These are phyloP conservation scores for Fusarium metavorans DNA, from an alignment of 2,329 filamentous ascomycete species.

Conservation along the genomic window DNA sequence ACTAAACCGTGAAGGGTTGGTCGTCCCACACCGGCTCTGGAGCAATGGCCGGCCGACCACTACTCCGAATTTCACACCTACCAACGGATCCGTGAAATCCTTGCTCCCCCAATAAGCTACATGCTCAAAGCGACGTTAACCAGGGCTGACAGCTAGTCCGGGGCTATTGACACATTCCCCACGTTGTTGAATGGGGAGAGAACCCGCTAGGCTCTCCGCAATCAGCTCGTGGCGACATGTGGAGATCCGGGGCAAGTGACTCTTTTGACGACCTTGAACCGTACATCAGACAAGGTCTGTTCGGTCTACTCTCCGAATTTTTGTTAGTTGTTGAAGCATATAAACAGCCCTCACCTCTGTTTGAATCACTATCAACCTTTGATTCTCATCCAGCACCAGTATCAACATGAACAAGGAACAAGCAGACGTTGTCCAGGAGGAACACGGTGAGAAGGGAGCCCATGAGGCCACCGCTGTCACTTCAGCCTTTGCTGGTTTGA, in stretches of 20 bases:
- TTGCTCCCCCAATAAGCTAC: neutral
- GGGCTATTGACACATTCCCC: neutral
- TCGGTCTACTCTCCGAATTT: neutral
- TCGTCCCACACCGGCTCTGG: neutral
- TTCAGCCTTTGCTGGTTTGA: conserved; percentile 10
- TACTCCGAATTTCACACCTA: neutral
- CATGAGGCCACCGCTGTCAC: neutral
- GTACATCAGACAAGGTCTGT: neutral
- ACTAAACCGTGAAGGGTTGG: neutral
- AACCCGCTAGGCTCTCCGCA: neutral
- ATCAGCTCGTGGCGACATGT: neutral
- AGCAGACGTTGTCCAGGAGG: neutral
- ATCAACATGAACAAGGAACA: neutral
- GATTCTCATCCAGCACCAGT: neutral
- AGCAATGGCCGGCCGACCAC: conserved; percentile 4
- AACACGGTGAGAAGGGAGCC: neutral
- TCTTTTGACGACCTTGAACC: neutral
- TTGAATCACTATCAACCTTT: neutral
- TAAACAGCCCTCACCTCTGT: neutral
- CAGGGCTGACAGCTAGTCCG: neutral
- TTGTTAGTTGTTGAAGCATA: neutral
- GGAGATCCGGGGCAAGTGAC: conserved; percentile 1
- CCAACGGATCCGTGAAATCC: neutral
- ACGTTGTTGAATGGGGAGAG: neutral
- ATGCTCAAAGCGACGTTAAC: neutral